Evolutionary conservation across 441 rosid species (phyloP).

Genomic region (Croton laevigatus): DNA sequence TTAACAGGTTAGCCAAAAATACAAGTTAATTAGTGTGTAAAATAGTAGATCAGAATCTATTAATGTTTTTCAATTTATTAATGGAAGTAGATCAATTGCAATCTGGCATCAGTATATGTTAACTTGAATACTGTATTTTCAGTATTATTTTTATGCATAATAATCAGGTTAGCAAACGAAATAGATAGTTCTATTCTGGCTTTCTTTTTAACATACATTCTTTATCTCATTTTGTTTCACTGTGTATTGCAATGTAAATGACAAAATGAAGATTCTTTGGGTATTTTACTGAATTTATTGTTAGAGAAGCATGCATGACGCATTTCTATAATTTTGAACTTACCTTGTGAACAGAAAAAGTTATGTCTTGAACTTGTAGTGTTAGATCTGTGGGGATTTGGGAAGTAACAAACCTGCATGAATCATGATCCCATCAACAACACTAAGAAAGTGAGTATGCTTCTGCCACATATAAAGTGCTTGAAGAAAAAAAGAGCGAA

Average conservation of each 20-base stretch:
- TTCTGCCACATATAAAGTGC: not conserved
- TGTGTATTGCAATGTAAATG: too few relatives aligned
- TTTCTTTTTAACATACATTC: too few relatives aligned
- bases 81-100: not conserved
- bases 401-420: slow-evolving; percentile 58
- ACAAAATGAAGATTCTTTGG: too few relatives aligned
- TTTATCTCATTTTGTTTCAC: too few relatives aligned
- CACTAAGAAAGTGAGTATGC: not conserved
- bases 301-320: not conserved
- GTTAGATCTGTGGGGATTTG: slow-evolving; percentile 63
- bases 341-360: slow-evolving; percentile 78
- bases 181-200: too few relatives aligned
- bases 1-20: slow-evolving; percentile 16
- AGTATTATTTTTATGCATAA: not conserved
- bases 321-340: not conserved
- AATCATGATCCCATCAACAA: slow-evolving; percentile 15
- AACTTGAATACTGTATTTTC: not conserved
- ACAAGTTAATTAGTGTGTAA: not conserved
- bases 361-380: slow-evolving; percentile 56
- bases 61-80: not conserved
- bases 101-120: not conserved
- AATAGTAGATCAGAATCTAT: not conserved
- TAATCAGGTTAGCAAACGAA: too few relatives aligned
- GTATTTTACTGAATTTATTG: too few relatives aligned
- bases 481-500: slow-evolving; percentile 6